phyloP scores from a whole-genome alignment of 129 eudicot species.

The Flaveria trinervia region DNA sequence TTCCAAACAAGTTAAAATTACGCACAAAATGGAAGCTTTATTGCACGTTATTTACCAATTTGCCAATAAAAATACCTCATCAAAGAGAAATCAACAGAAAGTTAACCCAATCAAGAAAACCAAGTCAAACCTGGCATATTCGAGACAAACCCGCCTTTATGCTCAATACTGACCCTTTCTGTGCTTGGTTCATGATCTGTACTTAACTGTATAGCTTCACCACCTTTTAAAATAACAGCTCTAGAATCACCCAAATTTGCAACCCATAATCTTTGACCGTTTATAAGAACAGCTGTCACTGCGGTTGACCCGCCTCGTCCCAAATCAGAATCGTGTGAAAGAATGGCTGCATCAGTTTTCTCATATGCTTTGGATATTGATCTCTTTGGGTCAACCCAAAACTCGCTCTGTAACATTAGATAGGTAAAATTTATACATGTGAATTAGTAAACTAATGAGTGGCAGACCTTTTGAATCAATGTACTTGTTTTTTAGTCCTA shows the following conservation, averaged over 20 bases:
- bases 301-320: constrained; percentile 79
- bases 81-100: background rate
- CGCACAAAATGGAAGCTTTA: too few relatives aligned
- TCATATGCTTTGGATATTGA: constrained; percentile 64
- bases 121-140: constrained; percentile 68
- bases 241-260: constrained; percentile 84
- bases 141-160: constrained; percentile 72
- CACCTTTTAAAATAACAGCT: constrained; percentile 66
- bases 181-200: constrained; percentile 70
- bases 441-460: background rate
- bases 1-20: too few relatives aligned
- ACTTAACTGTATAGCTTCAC: constrained; percentile 62
- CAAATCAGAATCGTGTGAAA: constrained; percentile 54
- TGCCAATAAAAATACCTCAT: too few relatives aligned
- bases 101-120: constrained; percentile 10
- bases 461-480: constrained; percentile 7
- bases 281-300: constrained; percentile 65
- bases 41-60: too few relatives aligned
- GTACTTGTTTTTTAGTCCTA: too few relatives aligned
- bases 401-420: constrained; percentile 43
- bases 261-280: constrained; percentile 64
- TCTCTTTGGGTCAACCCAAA: constrained; percentile 64
- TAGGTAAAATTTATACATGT: background rate
- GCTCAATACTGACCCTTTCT: constrained; percentile 59
- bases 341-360: constrained; percentile 65